Evolutionary conservation across 2,329 filamentous ascomycete genomes (phyloP), one percentile per base, ranked within the genome.

Genomic region (Verticillium longisporum): DNA sequence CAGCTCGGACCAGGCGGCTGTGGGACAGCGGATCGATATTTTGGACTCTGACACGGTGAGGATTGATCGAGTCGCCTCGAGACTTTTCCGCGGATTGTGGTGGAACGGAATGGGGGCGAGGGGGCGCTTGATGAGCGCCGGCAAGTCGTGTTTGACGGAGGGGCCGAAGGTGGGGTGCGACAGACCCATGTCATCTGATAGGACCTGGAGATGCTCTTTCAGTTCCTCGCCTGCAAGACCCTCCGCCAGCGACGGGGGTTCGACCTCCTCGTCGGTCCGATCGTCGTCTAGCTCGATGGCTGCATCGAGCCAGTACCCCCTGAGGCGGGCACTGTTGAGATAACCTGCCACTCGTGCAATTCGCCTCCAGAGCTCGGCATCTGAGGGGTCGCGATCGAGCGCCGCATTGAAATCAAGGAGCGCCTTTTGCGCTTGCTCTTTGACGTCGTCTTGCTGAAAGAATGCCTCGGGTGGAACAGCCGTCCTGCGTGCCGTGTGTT

Each of bases 271-370:
- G 1, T 87, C 75, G 2, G 85, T 79, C 0, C 86, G 86, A 65
- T 89, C 86, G 67, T 89, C 86, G 64, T 89, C 86, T 41, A 88
- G 74, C 70, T 89, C 86, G 36, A 89, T 83, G 6, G 86, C 86
- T 36, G 86, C 84, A 68, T 89, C 86, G 2, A 89, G 74, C 62
- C 86, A 88, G 68, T 84, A 89, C 38, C 86, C 76, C 65, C 80
- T 83, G 32, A 87, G 77, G 13, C 85, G 78, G 0, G 75, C 69
- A 64, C 86, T 88, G 55, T 80, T 81, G 54, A 88, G 71, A 55
- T 85, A 83, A 1, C 81, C 78, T 3, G 81, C 84, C 55, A 88
- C 80, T 3, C 86, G 81, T 0, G 84, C 83, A 2, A 80, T 77
- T 57, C 80, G 79, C 63, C 86, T 78, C 86, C 86, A 89, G 7